Evolutionary conservation across 2,329 filamentous ascomycete species (phyloP), one percentile per base, ranked within the genome.

Genomic region (Ilyonectria robusta): DNA sequence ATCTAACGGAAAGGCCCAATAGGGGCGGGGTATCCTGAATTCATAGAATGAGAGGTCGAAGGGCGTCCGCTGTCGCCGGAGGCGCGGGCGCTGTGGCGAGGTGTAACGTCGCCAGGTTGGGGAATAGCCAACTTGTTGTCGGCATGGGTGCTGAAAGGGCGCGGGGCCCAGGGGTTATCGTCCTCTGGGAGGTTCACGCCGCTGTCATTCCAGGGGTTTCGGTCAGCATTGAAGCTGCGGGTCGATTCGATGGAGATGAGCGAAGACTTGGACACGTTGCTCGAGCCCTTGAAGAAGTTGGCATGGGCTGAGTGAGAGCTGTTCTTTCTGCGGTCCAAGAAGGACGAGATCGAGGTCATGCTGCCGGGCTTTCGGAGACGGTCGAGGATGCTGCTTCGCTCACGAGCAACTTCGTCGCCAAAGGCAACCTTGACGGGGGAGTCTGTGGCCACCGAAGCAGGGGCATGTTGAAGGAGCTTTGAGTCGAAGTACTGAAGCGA

Each of bases 191-290:
- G 90, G 80, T 98, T 98, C 78, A 98, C 94, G 76, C 95, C 95
- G 78, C 94, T 97, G 81, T 98, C 95, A 80, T 98, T 98, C 95
- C 95, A 98, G 69, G 95, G 95, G 83, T 98, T 97, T 81, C 95
- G 93, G 81, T 97, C 97, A 74, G 94, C 94, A 70, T 91, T 91
- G 81, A 92, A 91, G 84, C 94, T 97, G 79, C 95, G 93, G 40
- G 94, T 94, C 55, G 95, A 98, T 83, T 98, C 95, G 81, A 98
- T 95, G 70, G 94, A 97, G 74, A 97, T 95, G 73, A 98, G 90
- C 37, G 95, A 98, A 55, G 95, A 96, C 84, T 97, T 98, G 72
- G 95, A 98, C 62, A 93, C 93, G 76, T 95, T 95, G 84, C 86
- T 93, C 26, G 93, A 95, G 67, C 95, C 95, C 84, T 97, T 98